A percentile compares a stretch with the other conserved stretches of the same genome.
Evolutionary conservation across 148 eudicot genomes (phyloP).

Genomic region (Vaccinium corymbosum): DNA sequence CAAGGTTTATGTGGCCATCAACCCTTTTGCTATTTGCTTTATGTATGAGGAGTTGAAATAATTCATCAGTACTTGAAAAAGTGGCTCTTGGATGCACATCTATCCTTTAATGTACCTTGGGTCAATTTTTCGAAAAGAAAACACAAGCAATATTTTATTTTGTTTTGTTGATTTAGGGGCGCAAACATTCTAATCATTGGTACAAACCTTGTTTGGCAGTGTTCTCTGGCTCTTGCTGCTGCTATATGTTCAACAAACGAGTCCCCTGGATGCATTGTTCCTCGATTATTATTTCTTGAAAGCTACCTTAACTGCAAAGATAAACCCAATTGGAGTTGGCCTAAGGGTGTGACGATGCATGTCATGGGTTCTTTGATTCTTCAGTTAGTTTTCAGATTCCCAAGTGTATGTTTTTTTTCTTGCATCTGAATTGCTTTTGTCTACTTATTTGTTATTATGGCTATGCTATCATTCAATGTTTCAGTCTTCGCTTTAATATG

Average conservation of each 20-base stretch:
- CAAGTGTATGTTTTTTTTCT: conserved; percentile 57
- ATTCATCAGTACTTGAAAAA: not conserved
- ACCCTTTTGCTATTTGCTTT: not conserved
- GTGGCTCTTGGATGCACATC: not conserved
- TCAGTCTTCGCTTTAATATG: not conserved
- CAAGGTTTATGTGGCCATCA: conserved; percentile 40
- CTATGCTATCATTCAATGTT: not conserved
- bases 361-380: conserved; percentile 83
- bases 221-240: conserved; percentile 79
- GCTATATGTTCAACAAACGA: conserved; percentile 59
- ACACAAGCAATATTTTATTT: not conserved
- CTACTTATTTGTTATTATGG: conserved; percentile 7
- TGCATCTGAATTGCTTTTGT: conserved; percentile 10
- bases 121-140: not conserved
- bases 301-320: conserved; percentile 55
- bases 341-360: conserved; percentile 64
- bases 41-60: conserved; percentile 4
- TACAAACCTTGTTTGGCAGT: conserved; percentile 43
- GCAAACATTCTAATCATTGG: conserved; percentile 7
- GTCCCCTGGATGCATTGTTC: conserved; percentile 56
- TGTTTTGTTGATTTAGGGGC: not conserved
- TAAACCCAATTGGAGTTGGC: conserved; percentile 77
- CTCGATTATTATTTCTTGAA: conserved; percentile 70
- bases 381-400: conserved; percentile 70
- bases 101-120: not conserved